Evolutionary conservation across 2,329 filamentous ascomycete genomes (phyloP), one percentile per base, ranked within the genome.

Genomic region (Cladorrhinum sp.): DNA sequence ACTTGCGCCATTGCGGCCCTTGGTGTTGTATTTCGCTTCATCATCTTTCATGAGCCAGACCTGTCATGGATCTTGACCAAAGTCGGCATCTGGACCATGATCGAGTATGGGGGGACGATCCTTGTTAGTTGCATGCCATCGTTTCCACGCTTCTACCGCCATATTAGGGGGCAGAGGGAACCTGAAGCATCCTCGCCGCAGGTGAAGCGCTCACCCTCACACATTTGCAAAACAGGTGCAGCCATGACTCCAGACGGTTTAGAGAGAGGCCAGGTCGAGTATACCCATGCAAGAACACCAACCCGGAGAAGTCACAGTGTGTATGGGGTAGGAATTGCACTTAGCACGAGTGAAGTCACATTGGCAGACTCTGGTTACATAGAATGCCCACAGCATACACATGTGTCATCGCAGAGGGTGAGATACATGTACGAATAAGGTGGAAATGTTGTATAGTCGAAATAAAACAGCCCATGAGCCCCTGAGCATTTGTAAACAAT

Each of bases 61-160:
- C 49, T 64, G 24, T 63, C 64, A 2, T 64, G 60, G 60, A 51
- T 62, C 9, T 60, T 66, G 24, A 58, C 62, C 18, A 64, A 62
- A 51, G 64, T 66, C 20, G 62, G 64, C 30, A 63, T 66, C 20
- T 65, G 62, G 64, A 64, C 62, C 1, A 66, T 66, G 64, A 49
- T 65, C 18, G 64, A 66, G 49, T 63, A 63, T 28, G 61, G 58
- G 23, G 64, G 64, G 20, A 66, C 64, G 7, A 64, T 64, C 7
- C 46, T 66, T 20, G 62, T 66, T 1, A 60, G 62, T 0, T 66
- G 64, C 59, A 66, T 66, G 64, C 62, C 60, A 1, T 59, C 62
- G 2, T 66, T 66, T 21, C 64, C 64, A 2, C 53, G 62, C 26
- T 66, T 66, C 60, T 64, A 63, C 39, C 46, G 59, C 7, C 53